phyloP scores from a whole-genome alignment of 208 protist species.

The Tritrichomonas foetus region DNA sequence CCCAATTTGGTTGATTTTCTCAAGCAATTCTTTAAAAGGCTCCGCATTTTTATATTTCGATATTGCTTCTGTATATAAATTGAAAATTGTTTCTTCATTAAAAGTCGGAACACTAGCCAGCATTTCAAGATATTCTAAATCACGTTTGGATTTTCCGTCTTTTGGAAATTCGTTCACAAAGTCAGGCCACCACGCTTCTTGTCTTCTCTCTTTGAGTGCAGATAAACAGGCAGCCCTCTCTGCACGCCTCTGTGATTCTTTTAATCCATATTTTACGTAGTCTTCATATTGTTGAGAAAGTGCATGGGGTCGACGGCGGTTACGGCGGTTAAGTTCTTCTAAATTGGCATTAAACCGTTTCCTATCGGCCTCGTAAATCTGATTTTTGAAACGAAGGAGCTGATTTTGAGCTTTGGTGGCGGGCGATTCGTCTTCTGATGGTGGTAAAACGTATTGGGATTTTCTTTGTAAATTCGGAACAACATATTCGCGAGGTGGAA shows the following conservation, averaged over 20 bases:
- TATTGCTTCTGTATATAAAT: too few relatives aligned
- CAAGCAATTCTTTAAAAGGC: too few relatives aligned
- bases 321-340: neutral
- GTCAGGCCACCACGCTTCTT: neutral
- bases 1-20: too few relatives aligned
- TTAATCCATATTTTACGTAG: slow-evolving; percentile 10
- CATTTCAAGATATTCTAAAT: too few relatives aligned
- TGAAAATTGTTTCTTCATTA: too few relatives aligned
- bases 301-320: neutral
- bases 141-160: neutral
- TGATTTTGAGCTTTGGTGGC: too few relatives aligned
- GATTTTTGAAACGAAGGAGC: neutral
- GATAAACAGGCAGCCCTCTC: neutral
- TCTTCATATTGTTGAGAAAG: neutral
- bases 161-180: neutral
- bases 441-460: too few relatives aligned
- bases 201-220: neutral
- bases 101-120: too few relatives aligned
- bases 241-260: neutral
- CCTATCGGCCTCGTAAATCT: neutral
- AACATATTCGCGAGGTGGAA: too few relatives aligned
- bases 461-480: too few relatives aligned
- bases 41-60: too few relatives aligned
- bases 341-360: neutral
- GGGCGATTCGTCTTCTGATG: too few relatives aligned